These are phyloP conservation scores for Phaseolus coccineus DNA, from an alignment of 331 rosid species.

Conservation along the genomic window DNA sequence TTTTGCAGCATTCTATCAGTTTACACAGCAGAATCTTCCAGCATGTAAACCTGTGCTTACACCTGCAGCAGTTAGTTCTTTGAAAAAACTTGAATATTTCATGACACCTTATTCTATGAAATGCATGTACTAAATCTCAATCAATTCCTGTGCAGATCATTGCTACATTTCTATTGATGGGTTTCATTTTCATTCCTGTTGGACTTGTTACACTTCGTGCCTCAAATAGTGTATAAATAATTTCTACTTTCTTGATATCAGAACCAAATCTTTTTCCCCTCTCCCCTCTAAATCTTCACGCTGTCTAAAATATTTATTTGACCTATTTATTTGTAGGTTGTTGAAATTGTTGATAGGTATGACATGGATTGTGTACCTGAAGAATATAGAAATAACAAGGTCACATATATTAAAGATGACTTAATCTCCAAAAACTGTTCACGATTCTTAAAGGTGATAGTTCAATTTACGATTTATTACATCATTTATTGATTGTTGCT, in stretches of 20 bases:
- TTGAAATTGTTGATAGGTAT: conserved; percentile 85
- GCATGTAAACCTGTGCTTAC: conserved; percentile 96
- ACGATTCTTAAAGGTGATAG: conserved; percentile 68
- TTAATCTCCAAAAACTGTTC: conserved; percentile 78
- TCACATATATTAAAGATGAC: conserved; percentile 78
- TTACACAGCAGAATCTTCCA: conserved; percentile 92
- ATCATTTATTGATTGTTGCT: conserved; percentile 35
- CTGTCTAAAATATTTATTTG: conserved; percentile 41
- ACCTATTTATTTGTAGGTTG: conserved; percentile 64
- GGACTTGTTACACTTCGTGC: conserved; percentile 79
- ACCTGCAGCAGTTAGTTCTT: conserved; percentile 79
- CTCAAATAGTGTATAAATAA: conserved; percentile 66
- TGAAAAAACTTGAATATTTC: conserved; percentile 39
- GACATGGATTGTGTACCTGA: conserved; percentile 80
- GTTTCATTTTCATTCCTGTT: conserved; percentile 77
- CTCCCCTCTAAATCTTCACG: conserved; percentile 24
- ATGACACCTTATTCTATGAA: conserved; percentile 6
- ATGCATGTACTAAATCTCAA: conserved; percentile 40
- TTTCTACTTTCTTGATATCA: conserved; percentile 38
- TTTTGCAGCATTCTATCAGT: conserved; percentile 70
- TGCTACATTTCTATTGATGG: conserved; percentile 68
- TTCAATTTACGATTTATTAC: conserved; percentile 11
- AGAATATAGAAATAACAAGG: conserved; percentile 70
- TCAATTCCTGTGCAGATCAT: conserved; percentile 71
- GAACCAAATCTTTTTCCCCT: not conserved